These are phyloP conservation scores for Citrus medica DNA, from an alignment of 345 rosid species.

Conservation along the genomic window DNA sequence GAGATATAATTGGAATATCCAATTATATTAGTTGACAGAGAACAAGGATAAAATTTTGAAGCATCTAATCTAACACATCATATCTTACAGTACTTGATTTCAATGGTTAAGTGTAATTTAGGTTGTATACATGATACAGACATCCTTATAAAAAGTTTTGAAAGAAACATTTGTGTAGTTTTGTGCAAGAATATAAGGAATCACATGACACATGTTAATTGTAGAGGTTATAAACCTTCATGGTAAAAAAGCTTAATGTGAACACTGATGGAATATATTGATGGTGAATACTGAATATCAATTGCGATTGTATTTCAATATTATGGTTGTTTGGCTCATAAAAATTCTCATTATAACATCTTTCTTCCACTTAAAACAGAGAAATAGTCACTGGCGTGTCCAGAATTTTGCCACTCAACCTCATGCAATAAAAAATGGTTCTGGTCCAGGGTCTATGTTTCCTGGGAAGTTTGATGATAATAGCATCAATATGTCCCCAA, in stretches of 20 bases:
- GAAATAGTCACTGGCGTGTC: constrained; percentile 93
- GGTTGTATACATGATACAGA: background rate
- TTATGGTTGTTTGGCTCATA: background rate
- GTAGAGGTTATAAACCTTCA: background rate
- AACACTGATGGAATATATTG: background rate
- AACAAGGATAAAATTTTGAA: background rate
- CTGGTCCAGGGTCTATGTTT: constrained; percentile 56
- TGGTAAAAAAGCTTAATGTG: background rate
- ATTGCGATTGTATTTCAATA: background rate
- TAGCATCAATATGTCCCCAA: constrained; percentile 30
- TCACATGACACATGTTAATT: background rate
- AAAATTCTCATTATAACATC: constrained; percentile 1
- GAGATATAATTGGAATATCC: background rate
- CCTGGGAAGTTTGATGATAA: constrained; percentile 76
- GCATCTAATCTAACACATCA: background rate
- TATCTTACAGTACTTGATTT: background rate
- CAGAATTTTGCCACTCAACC: constrained; percentile 62
- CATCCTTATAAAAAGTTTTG: background rate
- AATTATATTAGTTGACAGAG: background rate
- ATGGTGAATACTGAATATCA: background rate
- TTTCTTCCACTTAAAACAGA: constrained; percentile 44
- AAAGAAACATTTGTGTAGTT: background rate
- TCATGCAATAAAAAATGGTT: constrained; percentile 63
- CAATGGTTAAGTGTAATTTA: background rate
- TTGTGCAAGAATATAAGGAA: background rate